Conservation (phyloP, 495 filamentous ascomycete species). For the Aspergillus ellipticus region DNA sequence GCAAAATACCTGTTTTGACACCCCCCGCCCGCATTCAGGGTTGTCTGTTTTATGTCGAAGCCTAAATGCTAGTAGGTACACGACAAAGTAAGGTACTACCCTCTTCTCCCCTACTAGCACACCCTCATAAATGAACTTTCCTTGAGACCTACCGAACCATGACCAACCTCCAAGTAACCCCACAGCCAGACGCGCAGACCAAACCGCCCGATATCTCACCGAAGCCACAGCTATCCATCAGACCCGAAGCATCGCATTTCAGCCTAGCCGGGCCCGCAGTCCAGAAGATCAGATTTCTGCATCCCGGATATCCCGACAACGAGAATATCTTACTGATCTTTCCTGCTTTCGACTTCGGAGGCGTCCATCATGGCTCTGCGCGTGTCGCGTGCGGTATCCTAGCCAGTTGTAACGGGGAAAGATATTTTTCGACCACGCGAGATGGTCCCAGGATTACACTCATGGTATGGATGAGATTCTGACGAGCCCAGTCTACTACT, state of each 20-base stretch:
- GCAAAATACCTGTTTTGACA: too few relatives aligned
- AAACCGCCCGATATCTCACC: not conserved
- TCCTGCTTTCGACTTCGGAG: constrained; percentile 5
- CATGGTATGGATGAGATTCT: constrained; percentile 3
- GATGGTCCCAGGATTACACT: constrained; percentile 1
- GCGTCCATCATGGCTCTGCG: constrained; percentile 4
- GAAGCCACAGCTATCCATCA: not conserved
- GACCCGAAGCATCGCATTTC: not conserved
- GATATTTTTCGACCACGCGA: not conserved
- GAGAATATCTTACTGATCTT: constrained; percentile 5
- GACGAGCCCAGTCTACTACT: not conserved
- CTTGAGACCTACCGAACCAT: too few relatives aligned
- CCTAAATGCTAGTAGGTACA: too few relatives aligned
- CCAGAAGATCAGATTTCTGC: constrained; percentile 3
- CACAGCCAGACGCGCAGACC: too few relatives aligned
- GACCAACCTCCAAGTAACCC: too few relatives aligned
- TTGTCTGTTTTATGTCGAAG: too few relatives aligned
- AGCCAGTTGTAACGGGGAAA: not conserved
- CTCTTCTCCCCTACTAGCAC: too few relatives aligned
- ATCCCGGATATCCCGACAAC: constrained; percentile 6
- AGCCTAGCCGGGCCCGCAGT: not conserved
- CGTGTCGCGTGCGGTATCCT: constrained; percentile 5
- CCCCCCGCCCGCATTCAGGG: too few relatives aligned
- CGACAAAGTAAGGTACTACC: too few relatives aligned
- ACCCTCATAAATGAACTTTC: too few relatives aligned